These are phyloP conservation scores for Cadophora sp. DNA, from an alignment of 2,329 filamentous ascomycete species.

Conservation along the genomic window DNA sequence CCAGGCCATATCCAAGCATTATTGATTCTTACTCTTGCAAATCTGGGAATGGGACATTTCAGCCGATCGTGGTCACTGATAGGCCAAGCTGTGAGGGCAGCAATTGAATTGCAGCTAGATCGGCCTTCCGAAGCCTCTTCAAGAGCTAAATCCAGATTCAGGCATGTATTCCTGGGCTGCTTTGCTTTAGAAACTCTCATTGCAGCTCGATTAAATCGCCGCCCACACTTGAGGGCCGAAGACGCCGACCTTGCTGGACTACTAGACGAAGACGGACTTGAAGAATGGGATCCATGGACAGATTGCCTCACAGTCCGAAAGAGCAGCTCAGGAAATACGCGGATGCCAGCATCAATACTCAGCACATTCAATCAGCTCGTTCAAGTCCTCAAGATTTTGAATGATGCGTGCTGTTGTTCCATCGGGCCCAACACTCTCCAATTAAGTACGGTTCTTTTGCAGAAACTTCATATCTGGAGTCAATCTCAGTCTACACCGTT, in stretches of 20 bases:
- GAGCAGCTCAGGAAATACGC: slow-evolving; percentile 33
- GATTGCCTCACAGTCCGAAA: slow-evolving; percentile 53
- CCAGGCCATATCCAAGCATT: slow-evolving; percentile 59
- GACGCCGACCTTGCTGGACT: slow-evolving; percentile 55
- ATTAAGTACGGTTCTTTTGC: slow-evolving; percentile 34
- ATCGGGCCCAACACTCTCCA: slow-evolving; percentile 26
- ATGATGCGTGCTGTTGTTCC: slow-evolving; percentile 39
- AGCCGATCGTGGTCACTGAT: slow-evolving; percentile 68
- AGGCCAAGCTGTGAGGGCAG: slow-evolving; percentile 66
- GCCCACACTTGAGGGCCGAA: slow-evolving; percentile 56
- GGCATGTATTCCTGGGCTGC: slow-evolving; percentile 61
- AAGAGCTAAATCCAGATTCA: slow-evolving; percentile 42
- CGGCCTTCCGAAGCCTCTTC: slow-evolving; percentile 39
- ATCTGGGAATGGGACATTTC: slow-evolving; percentile 64
- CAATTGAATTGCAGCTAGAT: slow-evolving; percentile 52
- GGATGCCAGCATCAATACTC: slow-evolving; percentile 44
- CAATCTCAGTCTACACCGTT: slow-evolving; percentile 37
- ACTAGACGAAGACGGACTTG: slow-evolving; percentile 69
- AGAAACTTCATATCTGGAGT: slow-evolving; percentile 41
- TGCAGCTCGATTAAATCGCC: slow-evolving; percentile 57
- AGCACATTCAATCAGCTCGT: slow-evolving; percentile 47
- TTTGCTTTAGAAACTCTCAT: slow-evolving; percentile 68
- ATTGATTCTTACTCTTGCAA: slow-evolving; percentile 66
- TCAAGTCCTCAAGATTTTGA: slow-evolving; percentile 42
- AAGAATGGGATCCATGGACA: slow-evolving; percentile 78